Base-by-base conservation (phyloP, 352 stramenopile species). In the Globisporangium ultimum region DNA sequence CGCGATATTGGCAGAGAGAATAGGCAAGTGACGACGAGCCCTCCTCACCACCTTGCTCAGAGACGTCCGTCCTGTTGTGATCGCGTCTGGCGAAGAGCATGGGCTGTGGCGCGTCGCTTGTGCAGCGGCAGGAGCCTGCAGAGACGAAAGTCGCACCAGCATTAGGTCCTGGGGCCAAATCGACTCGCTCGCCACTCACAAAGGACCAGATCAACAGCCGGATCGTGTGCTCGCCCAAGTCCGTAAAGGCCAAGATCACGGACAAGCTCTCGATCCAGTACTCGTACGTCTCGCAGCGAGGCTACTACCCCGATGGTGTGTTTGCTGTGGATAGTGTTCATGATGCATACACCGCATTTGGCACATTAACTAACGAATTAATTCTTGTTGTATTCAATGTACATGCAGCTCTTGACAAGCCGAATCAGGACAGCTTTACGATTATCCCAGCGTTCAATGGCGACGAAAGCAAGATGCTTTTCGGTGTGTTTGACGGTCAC, bases 371-470 rank as follows among this genome's bases (percentile, higher is more conserved):
- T 32, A 3, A 46, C 9, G 7, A 21, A n/a, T 28, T 10, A 47
- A 17, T n/a, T 20, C 34, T 2, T 18, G 20, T 36, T 48, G 18
- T 22, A 2, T 32, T 8, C 13, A 11, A 9, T 51, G 1, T 48
- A 1, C 24, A n/a, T 28, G 24, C 45, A 87, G 80, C 94, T 43
- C 74, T 95, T 3, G 80, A 98, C 74, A 99, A 99, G 73, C 77
- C 94, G 7, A 99, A 99, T 72, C 97, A 99, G 73, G 97, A 99
- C 74, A 80, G 82, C 21, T 98, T 95, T 72, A 86, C 78, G 20
- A 84, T 95, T 52, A 76, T 93, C 21, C 82, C 84, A 20, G 77
- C 76, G 34, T 95, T 95, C 68, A 89, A 80, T 51, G 80, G 78
- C 7, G 82, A 95, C 56, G 55, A 83, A 14, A 54, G 60, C 17